These are phyloP conservation scores for Metschnikowia matae DNA, from an alignment of 805 yeast genomes.

Conservation along the genomic window DNA sequence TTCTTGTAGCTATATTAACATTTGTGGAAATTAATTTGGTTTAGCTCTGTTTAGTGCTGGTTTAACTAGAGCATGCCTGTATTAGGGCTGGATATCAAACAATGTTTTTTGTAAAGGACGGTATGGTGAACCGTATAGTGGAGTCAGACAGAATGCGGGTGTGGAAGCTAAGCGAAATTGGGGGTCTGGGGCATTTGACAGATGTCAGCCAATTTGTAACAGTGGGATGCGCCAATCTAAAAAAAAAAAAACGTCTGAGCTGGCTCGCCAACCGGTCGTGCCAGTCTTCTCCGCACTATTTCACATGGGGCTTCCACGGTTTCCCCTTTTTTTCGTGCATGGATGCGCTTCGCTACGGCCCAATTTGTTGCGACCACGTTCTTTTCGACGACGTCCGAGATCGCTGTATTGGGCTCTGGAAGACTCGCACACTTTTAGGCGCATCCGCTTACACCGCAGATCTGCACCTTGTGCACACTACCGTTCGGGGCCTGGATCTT, in stretches of 20 bases:
- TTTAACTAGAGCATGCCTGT: too few species aligned
- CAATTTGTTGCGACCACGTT: neutral
- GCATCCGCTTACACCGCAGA: neutral
- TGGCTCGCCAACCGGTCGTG: neutral
- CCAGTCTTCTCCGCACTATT: neutral
- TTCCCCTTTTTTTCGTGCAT: conserved; percentile 3
- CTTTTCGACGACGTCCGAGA: neutral
- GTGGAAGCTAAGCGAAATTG: neutral
- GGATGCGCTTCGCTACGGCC: conserved; percentile 1
- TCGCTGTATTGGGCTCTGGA: neutral
- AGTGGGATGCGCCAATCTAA: neutral
- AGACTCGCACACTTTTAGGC: neutral
- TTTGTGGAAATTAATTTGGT: too few species aligned
- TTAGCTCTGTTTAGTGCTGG: too few species aligned
- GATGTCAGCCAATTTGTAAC: neutral
- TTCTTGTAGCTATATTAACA: too few species aligned
- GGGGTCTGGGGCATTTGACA: neutral
- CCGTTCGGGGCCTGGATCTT: neutral
- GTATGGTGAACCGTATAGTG: too few species aligned
- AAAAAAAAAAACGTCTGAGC: neutral
- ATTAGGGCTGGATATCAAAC: too few species aligned
- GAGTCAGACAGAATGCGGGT: neutral
- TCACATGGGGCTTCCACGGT: neutral
- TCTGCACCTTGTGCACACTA: neutral
- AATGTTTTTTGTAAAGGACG: too few species aligned